Evolutionary conservation across 2,329 filamentous ascomycete genomes (phyloP), one percentile per base, ranked within the genome.

Genomic region (Didymellaceae sp.): DNA sequence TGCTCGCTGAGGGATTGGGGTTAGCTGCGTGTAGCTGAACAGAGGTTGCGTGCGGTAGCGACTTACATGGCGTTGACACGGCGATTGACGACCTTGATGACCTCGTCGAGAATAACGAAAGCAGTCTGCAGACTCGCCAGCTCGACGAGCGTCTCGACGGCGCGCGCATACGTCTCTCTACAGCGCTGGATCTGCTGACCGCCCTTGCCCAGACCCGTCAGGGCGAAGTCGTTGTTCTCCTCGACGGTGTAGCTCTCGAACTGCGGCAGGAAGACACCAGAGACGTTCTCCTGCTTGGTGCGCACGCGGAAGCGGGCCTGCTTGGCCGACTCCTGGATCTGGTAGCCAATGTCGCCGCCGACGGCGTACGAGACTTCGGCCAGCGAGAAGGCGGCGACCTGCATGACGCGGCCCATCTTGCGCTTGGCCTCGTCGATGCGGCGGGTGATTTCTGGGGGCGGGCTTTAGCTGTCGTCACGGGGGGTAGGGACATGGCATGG

Each of bases 361-460:
- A 97, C 91, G 20, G 94, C 94, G 69, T 99, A 99, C 39, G 91
- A 96, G 48, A 99, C 94, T 78, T 97, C 94, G 53, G 94, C 94
- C 14, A 99, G 83, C 33, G 93, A 97, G 78, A 99, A 97, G 35
- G 94, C 92, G 31, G 94, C 94, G 69, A 99, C 96, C 75, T 97
- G 93, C 94, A 99, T 99, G 28, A 99, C 94, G 25, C 93, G 86
- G 50, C 94, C 94, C 93, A 99, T 99, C 80, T 99, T 99, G 66
- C 92, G 89, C 78, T 99, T 99, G 32, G 94, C 94, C 75, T 99
- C 94, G 78, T 99, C 93, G 76, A 99, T 99, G 70, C 94, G 89
- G 73, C 87, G 86, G 40, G 94, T 97, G 68, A 99, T 99, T 68
- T 99, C 94, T 74, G 54, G 42, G 55, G 34, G 25, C 14, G 61